Conservation (phyloP, 2,329 filamentous ascomycete species). For the Domatiomyces globalis region DNA sequence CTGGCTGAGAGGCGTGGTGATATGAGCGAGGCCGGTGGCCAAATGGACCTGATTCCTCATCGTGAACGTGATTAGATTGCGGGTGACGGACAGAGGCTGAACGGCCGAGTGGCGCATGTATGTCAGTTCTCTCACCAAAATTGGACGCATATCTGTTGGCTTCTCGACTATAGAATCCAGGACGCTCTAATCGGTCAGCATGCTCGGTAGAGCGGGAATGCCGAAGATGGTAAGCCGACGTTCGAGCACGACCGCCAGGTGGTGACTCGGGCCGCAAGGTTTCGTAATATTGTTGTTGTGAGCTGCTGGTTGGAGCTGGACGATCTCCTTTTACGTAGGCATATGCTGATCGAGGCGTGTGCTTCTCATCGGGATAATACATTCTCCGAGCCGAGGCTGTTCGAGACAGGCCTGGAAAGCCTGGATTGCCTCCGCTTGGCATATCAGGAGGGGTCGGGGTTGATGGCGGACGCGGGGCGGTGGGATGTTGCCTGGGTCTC, state of each 20-base stretch:
- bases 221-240: slow-evolving; percentile 26
- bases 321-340: slow-evolving; percentile 20
- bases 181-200: slow-evolving; percentile 22
- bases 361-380: slow-evolving; percentile 48
- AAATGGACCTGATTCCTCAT: slow-evolving; percentile 18
- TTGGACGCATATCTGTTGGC: slow-evolving; percentile 41
- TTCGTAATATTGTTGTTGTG: slow-evolving; percentile 8
- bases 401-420: slow-evolving; percentile 25
- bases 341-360: slow-evolving; percentile 38
- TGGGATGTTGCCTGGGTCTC: slow-evolving; percentile 12
- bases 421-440: slow-evolving; percentile 18
- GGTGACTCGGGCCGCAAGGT: slow-evolving; percentile 6
- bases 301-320: slow-evolving; percentile 4
- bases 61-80: slow-evolving; percentile 9
- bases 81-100: slow-evolving; percentile 41
- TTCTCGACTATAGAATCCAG: slow-evolving; percentile 34
- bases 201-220: slow-evolving; percentile 23
- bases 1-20: slow-evolving; percentile 19
- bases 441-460: slow-evolving; percentile 21
- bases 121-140: slow-evolving; percentile 43
- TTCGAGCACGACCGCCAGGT: slow-evolving; percentile 8
- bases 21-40: slow-evolving; percentile 26
- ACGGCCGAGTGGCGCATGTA: slow-evolving; percentile 38
- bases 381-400: slow-evolving; percentile 34
- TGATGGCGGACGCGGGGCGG: slow-evolving; percentile 11